Base-by-base conservation (phyloP, 1,284 basidiomycete species). In the Uromyces viciae-fabae region DNA sequence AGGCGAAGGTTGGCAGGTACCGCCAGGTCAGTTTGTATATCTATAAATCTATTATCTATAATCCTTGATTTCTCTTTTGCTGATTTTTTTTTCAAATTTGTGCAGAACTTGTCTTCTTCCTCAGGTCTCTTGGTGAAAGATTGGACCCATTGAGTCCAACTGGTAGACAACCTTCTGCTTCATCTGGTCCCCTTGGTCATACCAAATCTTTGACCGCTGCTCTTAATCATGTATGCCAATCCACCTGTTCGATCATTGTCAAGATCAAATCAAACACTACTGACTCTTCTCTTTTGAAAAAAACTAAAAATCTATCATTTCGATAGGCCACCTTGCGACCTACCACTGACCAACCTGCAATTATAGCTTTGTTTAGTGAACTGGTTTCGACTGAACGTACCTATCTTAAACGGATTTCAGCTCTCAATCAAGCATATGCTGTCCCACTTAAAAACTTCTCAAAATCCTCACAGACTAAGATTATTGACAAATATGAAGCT, bases 341-440 rank as follows among this genome's bases (percentile, higher is more conserved):
- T 11, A 46, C 38, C 4, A 80, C 56, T 40, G 78, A 80, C 38
- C 69, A 72, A 46, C n/a, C 38, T 25, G 78, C 78, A 5, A 73
- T 80, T 56, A 22, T 73, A 25, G 78, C 69, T 9, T 56, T 71
- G 11, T 74, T 93, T 83, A 91, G 90, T 83, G 93, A 94, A 86
- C 84, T 93, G 38, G 89, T 94, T 36, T 88, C 89, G 64, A 93
- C 92, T 49, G 93, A 94, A 85, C 89, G 90, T 78, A 90, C 91
- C 62, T 93, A 93, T 84, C 91, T 94, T 83, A 90, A 89, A 83
- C 90, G 92, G 31, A 88, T 94, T 17, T 89, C 89, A 82, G 90
- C 90, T 46, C 89, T 94, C 83, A 93, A 93, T 42, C 78, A 80
- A 62, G 73, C 54, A 5, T 80, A 80, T 64, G 78, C 68, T 3